phyloP scores from a whole-genome alignment of 805 yeast genomes.

The Tetrapisispora pingtungensis region DNA sequence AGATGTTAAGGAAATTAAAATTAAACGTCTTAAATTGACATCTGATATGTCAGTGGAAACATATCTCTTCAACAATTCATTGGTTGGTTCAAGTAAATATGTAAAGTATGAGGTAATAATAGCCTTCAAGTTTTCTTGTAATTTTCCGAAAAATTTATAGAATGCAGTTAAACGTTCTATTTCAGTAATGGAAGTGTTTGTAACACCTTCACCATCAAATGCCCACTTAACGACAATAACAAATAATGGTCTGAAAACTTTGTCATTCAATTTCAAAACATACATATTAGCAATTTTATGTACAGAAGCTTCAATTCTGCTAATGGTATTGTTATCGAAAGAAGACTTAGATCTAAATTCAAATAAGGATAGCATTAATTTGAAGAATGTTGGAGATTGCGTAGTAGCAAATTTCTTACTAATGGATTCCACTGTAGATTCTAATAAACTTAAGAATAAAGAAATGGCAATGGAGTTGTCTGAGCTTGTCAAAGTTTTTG shows the following conservation, averaged over 20 bases:
- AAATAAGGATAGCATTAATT: constrained; percentile 57
- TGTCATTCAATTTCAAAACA: constrained; percentile 88
- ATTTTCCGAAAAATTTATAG: constrained; percentile 74
- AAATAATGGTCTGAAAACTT: constrained; percentile 85
- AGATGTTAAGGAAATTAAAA: constrained; percentile 61
- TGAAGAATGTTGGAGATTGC: constrained; percentile 58
- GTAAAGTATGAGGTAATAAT: constrained; percentile 84
- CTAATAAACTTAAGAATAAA: constrained; percentile 58
- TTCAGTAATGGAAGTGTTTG: constrained; percentile 36
- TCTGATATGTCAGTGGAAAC: constrained; percentile 35
- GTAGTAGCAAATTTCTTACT: constrained; percentile 69
- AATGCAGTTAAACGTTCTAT: constrained; percentile 58
- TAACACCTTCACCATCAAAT: constrained; percentile 66
- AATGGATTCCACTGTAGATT: constrained; percentile 50
- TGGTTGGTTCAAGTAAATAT: constrained; percentile 70
- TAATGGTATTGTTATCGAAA: constrained; percentile 63
- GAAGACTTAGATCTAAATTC: constrained; percentile 52
- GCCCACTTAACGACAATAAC: constrained; percentile 88
- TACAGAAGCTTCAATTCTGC: constrained; percentile 70
- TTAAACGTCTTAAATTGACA: constrained; percentile 56
- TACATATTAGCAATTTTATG: constrained; percentile 62
- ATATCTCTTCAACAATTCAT: constrained; percentile 43
- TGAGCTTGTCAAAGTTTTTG: constrained; percentile 27
- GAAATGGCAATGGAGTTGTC: constrained; percentile 46
- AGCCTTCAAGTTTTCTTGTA: constrained; percentile 76